Evolutionary conservation across 805 yeast genomes (phyloP).

Genomic region (Ogataea glucozyma): DNA sequence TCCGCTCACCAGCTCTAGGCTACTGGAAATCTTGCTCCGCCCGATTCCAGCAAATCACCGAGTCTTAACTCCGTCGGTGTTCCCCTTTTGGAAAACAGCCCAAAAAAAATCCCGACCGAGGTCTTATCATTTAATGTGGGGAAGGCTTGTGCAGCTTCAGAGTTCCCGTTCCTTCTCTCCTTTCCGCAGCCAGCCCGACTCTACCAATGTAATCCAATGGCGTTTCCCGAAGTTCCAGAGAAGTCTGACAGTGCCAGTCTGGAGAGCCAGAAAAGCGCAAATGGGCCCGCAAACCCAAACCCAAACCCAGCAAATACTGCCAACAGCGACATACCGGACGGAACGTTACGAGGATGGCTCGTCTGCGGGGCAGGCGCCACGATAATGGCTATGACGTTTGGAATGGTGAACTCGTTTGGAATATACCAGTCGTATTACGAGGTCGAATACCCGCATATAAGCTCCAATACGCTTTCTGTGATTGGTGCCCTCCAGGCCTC

Average conservation of each 20-base stretch:
- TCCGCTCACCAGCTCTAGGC: too few relatives aligned
- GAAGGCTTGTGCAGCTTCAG: neutral
- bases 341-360: slow-evolving; percentile 57
- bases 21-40: too few relatives aligned
- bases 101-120: neutral
- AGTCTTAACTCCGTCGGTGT: neutral
- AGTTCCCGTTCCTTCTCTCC: too few relatives aligned
- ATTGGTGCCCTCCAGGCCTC: slow-evolving; percentile 56
- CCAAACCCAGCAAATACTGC: too few relatives aligned
- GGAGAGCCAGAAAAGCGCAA: too few relatives aligned
- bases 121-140: neutral
- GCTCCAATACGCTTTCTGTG: slow-evolving; percentile 48
- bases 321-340: slow-evolving; percentile 30
- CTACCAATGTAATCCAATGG: neutral
- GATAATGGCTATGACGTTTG: slow-evolving; percentile 52
- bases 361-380: slow-evolving; percentile 50
- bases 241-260: too few relatives aligned
- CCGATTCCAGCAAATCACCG: neutral
- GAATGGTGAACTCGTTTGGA: slow-evolving; percentile 59
- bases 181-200: neutral
- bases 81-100: neutral
- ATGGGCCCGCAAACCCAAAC: too few relatives aligned
- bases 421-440: slow-evolving; percentile 56
- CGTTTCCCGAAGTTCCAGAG: too few relatives aligned
- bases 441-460: slow-evolving; percentile 41